A percentile compares a stretch with the other conserved stretches of the same genome.
Conservation (phyloP, 1,284 basidiomycete species). For the Lignosus rhinocerotis region DNA sequence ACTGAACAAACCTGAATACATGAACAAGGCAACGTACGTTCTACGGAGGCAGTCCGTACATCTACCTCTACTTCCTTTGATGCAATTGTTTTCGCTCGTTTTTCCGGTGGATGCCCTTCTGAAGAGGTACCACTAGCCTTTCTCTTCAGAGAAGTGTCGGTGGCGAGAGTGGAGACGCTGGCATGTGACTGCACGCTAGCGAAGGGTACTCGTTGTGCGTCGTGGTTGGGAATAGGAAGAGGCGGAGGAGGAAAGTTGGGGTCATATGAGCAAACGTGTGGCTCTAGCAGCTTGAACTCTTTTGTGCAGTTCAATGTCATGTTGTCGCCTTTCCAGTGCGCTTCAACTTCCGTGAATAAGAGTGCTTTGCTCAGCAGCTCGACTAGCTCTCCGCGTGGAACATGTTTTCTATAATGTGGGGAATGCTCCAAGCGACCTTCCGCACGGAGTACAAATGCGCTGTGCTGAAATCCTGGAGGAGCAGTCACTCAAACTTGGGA, state of each 20-base stretch:
- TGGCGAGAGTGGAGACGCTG: background rate
- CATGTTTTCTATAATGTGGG: conserved; percentile 63
- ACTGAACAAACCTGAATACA: conserved; percentile 4
- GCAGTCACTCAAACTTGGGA: background rate
- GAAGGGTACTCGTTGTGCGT: background rate
- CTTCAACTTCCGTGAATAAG: conserved; percentile 82
- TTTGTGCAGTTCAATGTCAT: conserved; percentile 64
- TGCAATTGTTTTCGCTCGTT: conserved; percentile 30
- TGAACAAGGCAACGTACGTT: conserved; percentile 30
- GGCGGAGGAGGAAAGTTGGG: conserved; percentile 26
- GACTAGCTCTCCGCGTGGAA: conserved; percentile 81
- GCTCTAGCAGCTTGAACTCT: conserved; percentile 69
- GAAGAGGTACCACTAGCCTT: conserved; percentile 29
- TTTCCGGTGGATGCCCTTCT: conserved; percentile 32
- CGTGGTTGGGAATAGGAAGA: conserved; percentile 5
- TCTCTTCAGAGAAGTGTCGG: conserved; percentile 29
- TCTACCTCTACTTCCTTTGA: conserved; percentile 28
- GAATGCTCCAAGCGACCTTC: conserved; percentile 72
- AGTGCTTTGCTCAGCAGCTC: conserved; percentile 80
- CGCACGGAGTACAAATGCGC: conserved; percentile 71
- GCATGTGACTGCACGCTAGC: background rate
- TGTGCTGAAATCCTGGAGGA: conserved; percentile 68
- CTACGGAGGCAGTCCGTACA: conserved; percentile 27
- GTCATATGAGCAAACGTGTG: conserved; percentile 63
- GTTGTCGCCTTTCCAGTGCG: conserved; percentile 67